Evolutionary conservation across 768 basidiomycete species (phyloP).

Genomic region (Sporobolomyces phaffii): DNA sequence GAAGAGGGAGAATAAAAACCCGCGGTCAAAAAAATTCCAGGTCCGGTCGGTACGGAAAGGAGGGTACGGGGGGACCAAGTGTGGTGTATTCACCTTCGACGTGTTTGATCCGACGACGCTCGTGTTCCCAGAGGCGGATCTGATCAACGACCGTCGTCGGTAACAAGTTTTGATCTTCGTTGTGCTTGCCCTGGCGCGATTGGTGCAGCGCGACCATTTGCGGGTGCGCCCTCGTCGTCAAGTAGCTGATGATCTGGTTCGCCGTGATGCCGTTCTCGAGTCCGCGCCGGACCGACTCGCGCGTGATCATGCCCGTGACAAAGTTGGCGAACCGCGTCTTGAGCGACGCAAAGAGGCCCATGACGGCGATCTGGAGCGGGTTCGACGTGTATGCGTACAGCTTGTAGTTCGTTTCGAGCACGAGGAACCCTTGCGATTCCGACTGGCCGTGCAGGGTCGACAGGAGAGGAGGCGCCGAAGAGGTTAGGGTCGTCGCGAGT

Average conservation of each 20-base stretch:
- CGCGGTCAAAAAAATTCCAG: no score
- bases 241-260: slow-evolving; percentile 95
- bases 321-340: slow-evolving; percentile 94
- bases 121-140: slow-evolving; percentile 93
- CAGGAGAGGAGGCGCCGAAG: slow-evolving; percentile 63
- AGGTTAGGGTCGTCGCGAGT: slow-evolving; percentile 87
- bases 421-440: slow-evolving; percentile 69
- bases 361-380: slow-evolving; percentile 87
- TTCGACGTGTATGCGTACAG: slow-evolving; percentile 98
- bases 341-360: slow-evolving; percentile 86
- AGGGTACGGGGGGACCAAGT: no score
- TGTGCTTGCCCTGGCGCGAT: slow-evolving; percentile 9
- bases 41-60: no score
- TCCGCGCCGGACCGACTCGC: slow-evolving; percentile 91
- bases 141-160: slow-evolving; percentile 98
- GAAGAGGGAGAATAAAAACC: no score
- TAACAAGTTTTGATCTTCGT: slow-evolving; percentile 72
- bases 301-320: slow-evolving; percentile 89
- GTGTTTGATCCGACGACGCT: slow-evolving; percentile 81
- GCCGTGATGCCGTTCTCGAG: slow-evolving; percentile 92
- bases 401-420: slow-evolving; percentile 96
- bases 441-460: slow-evolving; percentile 46
- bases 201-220: slow-evolving; percentile 86
- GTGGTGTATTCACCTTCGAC: slow-evolving; percentile 74
- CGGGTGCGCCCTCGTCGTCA: slow-evolving; percentile 88